Conservation (phyloP, 768 basidiomycete species). For the Suillus lakei region DNA sequence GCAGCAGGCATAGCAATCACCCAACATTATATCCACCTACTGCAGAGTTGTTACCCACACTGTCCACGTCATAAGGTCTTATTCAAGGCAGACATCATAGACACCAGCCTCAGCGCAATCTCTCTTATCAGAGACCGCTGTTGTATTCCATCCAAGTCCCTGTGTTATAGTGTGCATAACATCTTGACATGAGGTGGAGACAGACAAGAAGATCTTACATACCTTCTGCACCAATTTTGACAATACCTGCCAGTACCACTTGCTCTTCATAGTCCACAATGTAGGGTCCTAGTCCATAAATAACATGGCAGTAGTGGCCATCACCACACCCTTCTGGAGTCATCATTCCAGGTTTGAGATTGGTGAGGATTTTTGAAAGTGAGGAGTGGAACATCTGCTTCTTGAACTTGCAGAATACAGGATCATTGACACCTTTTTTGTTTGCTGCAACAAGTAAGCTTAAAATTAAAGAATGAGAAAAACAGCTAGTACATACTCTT, state of each 20-base stretch:
- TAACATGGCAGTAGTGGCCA: conserved; percentile 31
- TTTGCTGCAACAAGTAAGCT: background rate
- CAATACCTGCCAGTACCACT: conserved; percentile 19
- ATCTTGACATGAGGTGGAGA: background rate
- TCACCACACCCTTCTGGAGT: conserved; percentile 27
- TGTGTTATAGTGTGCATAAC: no score
- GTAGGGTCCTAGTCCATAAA: conserved; percentile 42
- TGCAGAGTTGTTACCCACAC: no score
- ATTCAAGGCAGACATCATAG: no score
- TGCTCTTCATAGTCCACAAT: conserved; percentile 47
- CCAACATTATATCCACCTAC: no score
- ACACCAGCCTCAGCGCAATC: no score
- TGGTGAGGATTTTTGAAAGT: background rate
- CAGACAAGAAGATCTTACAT: conserved; percentile 7
- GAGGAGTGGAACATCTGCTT: conserved; percentile 26
- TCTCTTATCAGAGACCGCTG: no score
- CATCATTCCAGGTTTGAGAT: no score
- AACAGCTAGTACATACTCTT: conserved; percentile 24
- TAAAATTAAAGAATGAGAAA: no score
- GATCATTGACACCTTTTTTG: conserved; percentile 13
- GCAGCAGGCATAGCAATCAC: no score
- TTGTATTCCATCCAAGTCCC: no score
- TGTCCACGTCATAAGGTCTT: no score
- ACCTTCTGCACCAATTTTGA: conserved; percentile 44
- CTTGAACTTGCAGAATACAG: conserved; percentile 21